Evolutionary conservation across 2,329 filamentous ascomycete genomes (phyloP), one percentile per base, ranked within the genome.

Genomic region (Samsoniella hepiali): DNA sequence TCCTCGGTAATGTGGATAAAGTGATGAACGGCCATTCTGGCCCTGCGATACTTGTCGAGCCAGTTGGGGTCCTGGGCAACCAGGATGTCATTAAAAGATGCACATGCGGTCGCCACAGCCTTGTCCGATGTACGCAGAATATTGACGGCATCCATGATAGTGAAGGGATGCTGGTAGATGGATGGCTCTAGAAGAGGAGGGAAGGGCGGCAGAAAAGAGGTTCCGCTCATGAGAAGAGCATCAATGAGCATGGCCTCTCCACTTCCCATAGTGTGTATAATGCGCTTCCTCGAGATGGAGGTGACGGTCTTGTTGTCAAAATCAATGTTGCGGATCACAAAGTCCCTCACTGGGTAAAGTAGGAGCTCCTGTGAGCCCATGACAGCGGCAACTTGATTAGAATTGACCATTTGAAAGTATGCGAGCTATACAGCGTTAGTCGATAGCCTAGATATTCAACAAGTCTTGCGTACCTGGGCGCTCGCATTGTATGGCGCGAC

Each of bases 401-500:
- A 84, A 65, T 90, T 83, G 61, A 82, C 77, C 73, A 86, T 85
- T 66, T 91, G 87, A 64, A 96, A 86, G 72, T 94, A 92, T 53
- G 91, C 90, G 66, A 97, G 85, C 88, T 93, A 69, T 22, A 4
- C 49, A 44, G 29, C 31, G 66, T 70, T 55, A 70, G 71, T 53
- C 57, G 22, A 17, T n/a, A 10, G 15, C 15, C 40, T 13, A 4
- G n/a, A 17, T 42, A 11, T 17, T 49, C 9, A 13, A 67, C 77
- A 54, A 76, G 73, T 29, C 47, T 50, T 32, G 74, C 80, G 72
- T 77, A 94, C 91, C 86, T 96, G 92, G 64, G 91, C 91, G 70
- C 90, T 89, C 44, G 93, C 92, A 74, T 90, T 93, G 79, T 92
- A 96, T 1, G 94, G 94, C 13, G 94, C 89, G 51, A 96, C 90